These are phyloP conservation scores for Rhizopogon vesiculosus DNA, from an alignment of 768 basidiomycete species.

Conservation along the genomic window DNA sequence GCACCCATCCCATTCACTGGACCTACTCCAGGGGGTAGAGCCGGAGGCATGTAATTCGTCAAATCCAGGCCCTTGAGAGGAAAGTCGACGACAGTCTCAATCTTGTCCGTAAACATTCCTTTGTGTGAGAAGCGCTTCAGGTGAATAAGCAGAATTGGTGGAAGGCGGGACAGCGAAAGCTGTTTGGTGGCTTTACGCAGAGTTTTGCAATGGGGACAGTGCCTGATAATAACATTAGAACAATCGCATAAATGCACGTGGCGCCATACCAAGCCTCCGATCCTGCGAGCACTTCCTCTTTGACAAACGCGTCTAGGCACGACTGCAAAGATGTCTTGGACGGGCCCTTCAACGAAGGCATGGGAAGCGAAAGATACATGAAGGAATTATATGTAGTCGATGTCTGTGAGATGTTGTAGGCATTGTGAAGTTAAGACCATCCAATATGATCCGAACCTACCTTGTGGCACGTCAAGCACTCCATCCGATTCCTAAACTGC, in stretches of 20 bases:
- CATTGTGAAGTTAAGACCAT: neutral
- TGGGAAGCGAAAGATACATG: slow-evolving; percentile 90
- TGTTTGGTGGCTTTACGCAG: slow-evolving; percentile 83
- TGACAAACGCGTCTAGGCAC: slow-evolving; percentile 88
- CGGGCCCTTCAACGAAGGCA: slow-evolving; percentile 60
- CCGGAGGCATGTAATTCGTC: slow-evolving; percentile 83
- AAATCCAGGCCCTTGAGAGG: slow-evolving; percentile 60
- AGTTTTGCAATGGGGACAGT: slow-evolving; percentile 91
- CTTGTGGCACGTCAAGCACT: slow-evolving; percentile 87
- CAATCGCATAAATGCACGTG: neutral
- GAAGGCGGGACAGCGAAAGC: slow-evolving; percentile 86
- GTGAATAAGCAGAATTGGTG: slow-evolving; percentile 89
- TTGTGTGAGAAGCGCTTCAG: slow-evolving; percentile 90
- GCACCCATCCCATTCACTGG: slow-evolving; percentile 32
- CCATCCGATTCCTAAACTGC: slow-evolving; percentile 86
- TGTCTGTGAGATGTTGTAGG: slow-evolving; percentile 49
- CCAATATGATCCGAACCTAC: slow-evolving; percentile 35
- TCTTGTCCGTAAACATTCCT: slow-evolving; percentile 92
- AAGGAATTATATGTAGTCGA: slow-evolving; percentile 97
- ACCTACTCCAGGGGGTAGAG: slow-evolving; percentile 60
- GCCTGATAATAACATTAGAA: slow-evolving; percentile 45
- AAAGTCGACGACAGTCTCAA: slow-evolving; percentile 93
- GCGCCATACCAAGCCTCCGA: slow-evolving; percentile 83
- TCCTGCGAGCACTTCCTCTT: slow-evolving; percentile 85
- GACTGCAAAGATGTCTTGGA: slow-evolving; percentile 65